Evolutionary conservation across 2,329 filamentous ascomycete species (phyloP).

Genomic region (Mycosphaerella sp.): DNA sequence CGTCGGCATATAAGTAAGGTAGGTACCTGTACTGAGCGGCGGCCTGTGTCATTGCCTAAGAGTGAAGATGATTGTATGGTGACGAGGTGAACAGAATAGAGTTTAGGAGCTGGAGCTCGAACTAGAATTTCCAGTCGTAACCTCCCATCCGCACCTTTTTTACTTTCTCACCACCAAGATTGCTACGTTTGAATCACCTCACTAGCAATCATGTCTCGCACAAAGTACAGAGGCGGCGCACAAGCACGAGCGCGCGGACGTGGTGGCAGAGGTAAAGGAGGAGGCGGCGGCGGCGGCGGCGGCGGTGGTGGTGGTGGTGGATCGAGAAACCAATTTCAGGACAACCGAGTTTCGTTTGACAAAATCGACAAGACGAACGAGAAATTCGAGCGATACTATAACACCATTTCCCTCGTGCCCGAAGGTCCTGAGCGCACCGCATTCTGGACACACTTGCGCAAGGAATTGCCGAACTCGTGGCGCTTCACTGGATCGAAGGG

Average conservation of each 20-base stretch:
- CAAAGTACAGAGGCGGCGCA: conserved; percentile 23
- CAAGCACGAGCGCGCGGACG: conserved; percentile 20
- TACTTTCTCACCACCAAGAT: neutral
- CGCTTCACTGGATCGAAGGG: conserved; percentile 94
- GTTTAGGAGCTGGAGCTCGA: neutral
- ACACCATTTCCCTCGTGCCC: conserved; percentile 65
- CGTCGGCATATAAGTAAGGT: no score
- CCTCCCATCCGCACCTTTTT: neutral
- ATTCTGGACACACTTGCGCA: conserved; percentile 78
- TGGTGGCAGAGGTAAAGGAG: no score
- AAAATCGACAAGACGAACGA: conserved; percentile 73
- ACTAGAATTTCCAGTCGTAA: no score
- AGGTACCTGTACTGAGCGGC: no score
- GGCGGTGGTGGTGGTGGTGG: conserved; percentile 25
- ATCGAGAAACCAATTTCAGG: conserved; percentile 25
- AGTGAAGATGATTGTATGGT: no score
- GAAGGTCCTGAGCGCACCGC: conserved; percentile 65
- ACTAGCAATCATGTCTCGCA: conserved; percentile 18
- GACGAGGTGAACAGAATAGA: neutral
- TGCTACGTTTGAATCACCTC: neutral
- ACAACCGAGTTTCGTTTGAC: conserved; percentile 44
- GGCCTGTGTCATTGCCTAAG: no score
- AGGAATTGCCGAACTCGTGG: conserved; percentile 93
- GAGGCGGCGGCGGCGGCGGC: conserved; percentile 20
- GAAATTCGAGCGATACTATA: conserved; percentile 81